Evolutionary conservation across 164 flowering plant genomes (phyloP).

Genomic region (Buxus sempervirens): DNA sequence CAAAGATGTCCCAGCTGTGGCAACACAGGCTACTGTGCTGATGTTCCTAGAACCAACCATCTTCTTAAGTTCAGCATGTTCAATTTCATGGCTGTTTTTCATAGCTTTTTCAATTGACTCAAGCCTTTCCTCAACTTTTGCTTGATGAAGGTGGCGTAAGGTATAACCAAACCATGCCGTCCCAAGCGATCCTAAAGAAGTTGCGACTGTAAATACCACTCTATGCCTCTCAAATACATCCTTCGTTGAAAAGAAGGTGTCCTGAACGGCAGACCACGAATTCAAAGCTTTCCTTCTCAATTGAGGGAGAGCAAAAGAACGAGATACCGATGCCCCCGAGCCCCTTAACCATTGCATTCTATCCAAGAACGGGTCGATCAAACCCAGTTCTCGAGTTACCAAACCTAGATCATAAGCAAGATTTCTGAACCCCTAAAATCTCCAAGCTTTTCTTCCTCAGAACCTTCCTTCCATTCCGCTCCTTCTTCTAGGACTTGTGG

Average conservation of each 20-base stretch:
- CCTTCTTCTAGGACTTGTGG: too few species aligned
- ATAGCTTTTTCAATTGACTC: constrained; percentile 79
- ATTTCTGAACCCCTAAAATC: too few species aligned
- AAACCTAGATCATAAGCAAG: too few species aligned
- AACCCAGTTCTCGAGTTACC: constrained; percentile 2
- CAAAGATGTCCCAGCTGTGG: constrained; percentile 83
- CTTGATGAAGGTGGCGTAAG: constrained; percentile 60
- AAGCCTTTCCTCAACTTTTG: constrained; percentile 70
- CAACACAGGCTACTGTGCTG: constrained; percentile 53
- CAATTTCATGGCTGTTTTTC: constrained; percentile 44
- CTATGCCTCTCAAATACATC: constrained; percentile 48
- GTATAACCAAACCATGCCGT: constrained; percentile 60
- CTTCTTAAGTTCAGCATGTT: constrained; percentile 62
- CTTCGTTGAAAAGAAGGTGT: constrained; percentile 78
- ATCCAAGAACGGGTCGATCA: neutral
- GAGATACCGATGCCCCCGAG: constrained; percentile 27
- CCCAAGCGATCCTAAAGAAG: too few species aligned
- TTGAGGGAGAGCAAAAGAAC: constrained; percentile 32
- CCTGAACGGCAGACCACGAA: constrained; percentile 72
- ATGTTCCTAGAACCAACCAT: constrained; percentile 47
- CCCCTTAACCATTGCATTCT: constrained; percentile 49
- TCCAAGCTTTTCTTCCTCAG: too few species aligned
- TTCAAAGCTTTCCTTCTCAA: constrained; percentile 58
- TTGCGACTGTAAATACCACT: too few species aligned
- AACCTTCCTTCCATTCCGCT: too few species aligned